Percentiles rank a stretch among this genome's conserved stretches.
Conservation (phyloP, 2,329 filamentous ascomycete genomes). For the Fusarium mundagurra region DNA sequence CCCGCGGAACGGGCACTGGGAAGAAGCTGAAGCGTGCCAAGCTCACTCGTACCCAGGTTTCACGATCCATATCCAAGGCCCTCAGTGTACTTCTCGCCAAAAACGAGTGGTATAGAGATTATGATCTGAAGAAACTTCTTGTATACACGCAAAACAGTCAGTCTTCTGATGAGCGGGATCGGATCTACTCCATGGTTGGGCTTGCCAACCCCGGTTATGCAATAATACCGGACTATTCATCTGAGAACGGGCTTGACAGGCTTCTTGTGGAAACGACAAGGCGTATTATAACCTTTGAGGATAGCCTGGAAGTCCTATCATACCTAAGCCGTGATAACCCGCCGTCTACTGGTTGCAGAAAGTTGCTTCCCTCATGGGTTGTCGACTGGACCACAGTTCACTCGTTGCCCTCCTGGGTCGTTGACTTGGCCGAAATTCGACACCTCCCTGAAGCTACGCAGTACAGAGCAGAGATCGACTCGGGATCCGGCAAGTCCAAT, state of each 20-base stretch:
- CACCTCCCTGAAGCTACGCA: background rate
- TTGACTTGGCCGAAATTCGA: background rate
- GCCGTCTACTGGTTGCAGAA: accelerated
- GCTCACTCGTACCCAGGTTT: background rate
- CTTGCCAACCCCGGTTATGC: background rate
- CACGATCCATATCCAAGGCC: background rate
- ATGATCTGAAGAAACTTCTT: background rate
- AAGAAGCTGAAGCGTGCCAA: background rate
- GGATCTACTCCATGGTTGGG: background rate
- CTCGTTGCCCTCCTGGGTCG: background rate
- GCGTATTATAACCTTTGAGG: background rate
- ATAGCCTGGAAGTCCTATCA: background rate
- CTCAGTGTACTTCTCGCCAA: background rate
- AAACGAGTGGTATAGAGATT: background rate
- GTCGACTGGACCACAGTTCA: background rate
- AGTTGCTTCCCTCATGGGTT: background rate
- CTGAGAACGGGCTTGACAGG: accelerated
- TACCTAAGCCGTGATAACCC: background rate
- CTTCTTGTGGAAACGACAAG: background rate
- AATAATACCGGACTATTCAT: background rate
- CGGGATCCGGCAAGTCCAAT: background rate
- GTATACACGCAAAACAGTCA: background rate
- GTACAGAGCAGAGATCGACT: accelerated
- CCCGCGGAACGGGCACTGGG: background rate
- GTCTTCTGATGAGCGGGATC: background rate